Percentiles rank a stretch among this genome's conserved stretches.
Conservation (phyloP, 805 yeast genomes). For the Hanseniaspora opuntiae region DNA sequence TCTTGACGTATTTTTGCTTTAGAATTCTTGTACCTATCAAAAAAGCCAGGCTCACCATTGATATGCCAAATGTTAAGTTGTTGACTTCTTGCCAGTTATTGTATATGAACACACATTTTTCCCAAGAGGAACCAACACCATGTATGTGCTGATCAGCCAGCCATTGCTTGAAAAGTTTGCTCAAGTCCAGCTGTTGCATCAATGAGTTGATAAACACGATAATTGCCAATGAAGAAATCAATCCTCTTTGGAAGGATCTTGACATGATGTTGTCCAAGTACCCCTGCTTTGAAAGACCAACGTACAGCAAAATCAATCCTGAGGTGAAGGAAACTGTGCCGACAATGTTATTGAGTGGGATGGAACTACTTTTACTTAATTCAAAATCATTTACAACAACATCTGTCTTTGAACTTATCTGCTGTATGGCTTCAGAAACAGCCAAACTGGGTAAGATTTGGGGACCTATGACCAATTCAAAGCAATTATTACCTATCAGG, state of each 20-base stretch:
- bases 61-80: slow-evolving; percentile 1
- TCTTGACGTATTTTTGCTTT: slow-evolving; percentile 2
- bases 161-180: slow-evolving; percentile 2
- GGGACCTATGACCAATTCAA: slow-evolving; percentile 11
- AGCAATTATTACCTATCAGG: slow-evolving; percentile 10
- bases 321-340: slow-evolving; percentile 3
- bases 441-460: slow-evolving; percentile 10
- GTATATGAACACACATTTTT: slow-evolving; percentile 9
- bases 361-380: background rate
- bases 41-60: background rate
- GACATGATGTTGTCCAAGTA: slow-evolving; percentile 12
- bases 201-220: slow-evolving; percentile 10
- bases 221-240: slow-evolving; percentile 11
- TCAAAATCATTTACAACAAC: background rate
- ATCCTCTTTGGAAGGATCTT: slow-evolving; percentile 12
- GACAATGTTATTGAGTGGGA: slow-evolving; percentile 5
- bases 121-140: slow-evolving; percentile 11
- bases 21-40: slow-evolving; percentile 8
- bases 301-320: slow-evolving; percentile 5
- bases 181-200: slow-evolving; percentile 5
- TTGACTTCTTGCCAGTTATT: slow-evolving; percentile 1
- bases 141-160: slow-evolving; percentile 3
- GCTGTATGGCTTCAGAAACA: slow-evolving; percentile 11
- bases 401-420: background rate
- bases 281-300: slow-evolving; percentile 8